Base-by-base conservation (phyloP, 139 green algal genomes). In the Yamagishiella unicocca region DNA sequence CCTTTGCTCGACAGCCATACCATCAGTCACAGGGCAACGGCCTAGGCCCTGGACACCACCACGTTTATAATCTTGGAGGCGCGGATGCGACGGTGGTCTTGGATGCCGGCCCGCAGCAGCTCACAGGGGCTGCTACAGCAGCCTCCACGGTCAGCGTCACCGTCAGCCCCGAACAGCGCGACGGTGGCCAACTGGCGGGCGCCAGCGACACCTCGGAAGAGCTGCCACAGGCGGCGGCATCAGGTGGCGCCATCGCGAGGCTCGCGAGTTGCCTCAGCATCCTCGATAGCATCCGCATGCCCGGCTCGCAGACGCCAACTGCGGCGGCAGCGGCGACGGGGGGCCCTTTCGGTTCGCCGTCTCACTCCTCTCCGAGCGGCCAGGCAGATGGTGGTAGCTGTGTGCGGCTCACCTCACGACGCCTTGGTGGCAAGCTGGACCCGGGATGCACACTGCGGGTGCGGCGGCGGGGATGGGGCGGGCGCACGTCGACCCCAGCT, bases 181-280 rank as follows among this genome's bases (percentile, higher is more conserved):
- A 78, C 43, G 43, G 45, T 17, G 43, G 50, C 22, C 33, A 31
- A 0, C 61, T 85, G n/a, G 61, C n/a, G n/a, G 79, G 79, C 31
- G 64, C 61, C 1, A 85, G 79, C n/a, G 79, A 85, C 14, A 35
- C 79, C 33, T 76, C 61, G 17, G 79, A 76, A 7, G 79, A 85
- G 37, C 42, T 40, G 8, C 14, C 43, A 2, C 37, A 76, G 61
- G 17, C 6, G n/a, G 22, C 0, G 61, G 61, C 40, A n/a, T n/a
- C n/a, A n/a, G n/a, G n/a, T n/a, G 79, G 79, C 8, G 31, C 77
- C 40, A 84, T 84, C 9, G 24, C 50, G 4, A 75, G 46, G 40
- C 73, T 90, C 1, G 50, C 68, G n/a, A 62, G 76, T 46, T 90
- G 85, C 76, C 64, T 90, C 33, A 82, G 58, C 64, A 82, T 90